Evolutionary conservation across 2,329 filamentous ascomycete genomes (phyloP).

Genomic region (Diaporthe australafricana): DNA sequence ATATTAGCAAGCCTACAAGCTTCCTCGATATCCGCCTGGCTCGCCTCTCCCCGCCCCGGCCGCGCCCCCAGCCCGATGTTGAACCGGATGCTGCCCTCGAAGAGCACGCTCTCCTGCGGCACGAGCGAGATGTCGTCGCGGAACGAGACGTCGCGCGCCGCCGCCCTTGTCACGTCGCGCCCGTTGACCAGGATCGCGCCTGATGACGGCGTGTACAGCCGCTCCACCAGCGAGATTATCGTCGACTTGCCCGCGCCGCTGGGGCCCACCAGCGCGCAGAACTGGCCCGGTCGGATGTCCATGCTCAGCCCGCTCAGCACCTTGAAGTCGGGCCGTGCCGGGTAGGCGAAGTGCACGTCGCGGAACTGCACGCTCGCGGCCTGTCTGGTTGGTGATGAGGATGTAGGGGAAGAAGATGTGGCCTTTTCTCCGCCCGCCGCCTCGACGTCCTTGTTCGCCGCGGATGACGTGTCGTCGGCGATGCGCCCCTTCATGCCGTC

Average conservation of each 20-base stretch:
- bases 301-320: constrained; percentile 57
- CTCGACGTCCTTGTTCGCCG: constrained; percentile 42
- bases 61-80: constrained; percentile 54
- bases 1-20: constrained; percentile 69
- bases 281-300: constrained; percentile 51
- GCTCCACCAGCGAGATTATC: constrained; percentile 60
- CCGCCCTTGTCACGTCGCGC: constrained; percentile 47
- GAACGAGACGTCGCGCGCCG: constrained; percentile 45
- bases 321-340: constrained; percentile 64
- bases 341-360: constrained; percentile 70
- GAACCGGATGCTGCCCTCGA: constrained; percentile 54
- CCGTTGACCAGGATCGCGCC: constrained; percentile 66
- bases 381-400: background rate
- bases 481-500: constrained; percentile 27
- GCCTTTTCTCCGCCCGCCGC: constrained; percentile 43
- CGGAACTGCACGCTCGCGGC: constrained; percentile 58
- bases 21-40: constrained; percentile 62
- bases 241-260: constrained; percentile 61
- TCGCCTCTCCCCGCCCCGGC: constrained; percentile 58
- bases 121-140: constrained; percentile 52
- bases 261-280: constrained; percentile 58
- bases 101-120: constrained; percentile 54
- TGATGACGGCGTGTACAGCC: constrained; percentile 63
- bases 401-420: background rate
- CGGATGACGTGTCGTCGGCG: background rate